A percentile compares a stretch with the other conserved stretches of the same genome.
These are phyloP conservation scores for Debaryomyces castellii DNA, from an alignment of 805 yeast genomes.

Conservation along the genomic window DNA sequence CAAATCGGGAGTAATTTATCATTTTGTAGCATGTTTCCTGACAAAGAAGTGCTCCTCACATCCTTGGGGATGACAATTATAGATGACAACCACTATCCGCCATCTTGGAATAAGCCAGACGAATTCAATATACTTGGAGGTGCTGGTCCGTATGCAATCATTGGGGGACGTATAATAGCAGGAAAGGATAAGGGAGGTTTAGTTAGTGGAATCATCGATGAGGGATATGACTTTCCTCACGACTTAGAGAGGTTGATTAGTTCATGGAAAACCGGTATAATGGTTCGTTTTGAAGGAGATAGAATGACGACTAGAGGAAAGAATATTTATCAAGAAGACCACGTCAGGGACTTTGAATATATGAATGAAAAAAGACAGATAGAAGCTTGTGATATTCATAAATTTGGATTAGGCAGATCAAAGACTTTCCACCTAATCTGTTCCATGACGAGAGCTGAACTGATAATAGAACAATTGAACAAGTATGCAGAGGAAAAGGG, in stretches of 20 bases:
- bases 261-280: conserved; percentile 61
- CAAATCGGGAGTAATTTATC: no score
- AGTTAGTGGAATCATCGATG: conserved; percentile 73
- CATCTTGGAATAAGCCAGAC: conserved; percentile 27
- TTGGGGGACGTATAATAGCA: conserved; percentile 66
- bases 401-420: conserved; percentile 34
- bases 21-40: no score
- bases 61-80: conserved; percentile 88
- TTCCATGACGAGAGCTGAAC: conserved; percentile 59
- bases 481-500: conserved; percentile 10
- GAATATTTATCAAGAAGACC: conserved; percentile 68
- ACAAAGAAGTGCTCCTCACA: conserved; percentile 37
- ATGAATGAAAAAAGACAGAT: conserved; percentile 61
- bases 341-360: conserved; percentile 56
- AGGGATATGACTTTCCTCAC: conserved; percentile 74
- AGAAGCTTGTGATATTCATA: conserved; percentile 48
- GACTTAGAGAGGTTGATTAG: conserved; percentile 43
- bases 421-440: conserved; percentile 70
- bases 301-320: conserved; percentile 80
- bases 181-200: conserved; percentile 30
- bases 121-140: conserved; percentile 74
- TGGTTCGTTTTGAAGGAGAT: conserved; percentile 48
- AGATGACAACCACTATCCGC: conserved; percentile 73
- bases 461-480: conserved; percentile 41
- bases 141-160: conserved; percentile 79